Evolutionary conservation across 2,329 filamentous ascomycete genomes (phyloP).

Genomic region (Trichoderma sp.): DNA sequence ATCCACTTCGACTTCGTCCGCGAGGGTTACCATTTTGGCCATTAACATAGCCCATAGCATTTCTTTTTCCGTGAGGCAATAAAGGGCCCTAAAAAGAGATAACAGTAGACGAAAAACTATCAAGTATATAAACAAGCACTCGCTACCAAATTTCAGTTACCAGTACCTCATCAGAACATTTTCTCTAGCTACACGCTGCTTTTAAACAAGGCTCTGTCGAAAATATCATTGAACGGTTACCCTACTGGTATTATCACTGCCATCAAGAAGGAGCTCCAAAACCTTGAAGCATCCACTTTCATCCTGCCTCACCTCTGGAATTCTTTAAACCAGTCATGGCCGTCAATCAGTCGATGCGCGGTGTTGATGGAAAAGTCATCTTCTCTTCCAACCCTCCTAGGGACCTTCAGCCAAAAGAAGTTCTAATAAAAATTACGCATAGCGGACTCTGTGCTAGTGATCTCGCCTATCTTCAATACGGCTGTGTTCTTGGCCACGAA

Average conservation of each 20-base stretch:
- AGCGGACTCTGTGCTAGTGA: not conserved
- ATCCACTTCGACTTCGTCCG: not conserved
- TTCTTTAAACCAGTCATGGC: not conserved
- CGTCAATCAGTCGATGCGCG: not conserved
- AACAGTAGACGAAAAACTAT: not conserved
- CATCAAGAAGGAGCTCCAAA: not conserved
- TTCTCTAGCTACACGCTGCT: not conserved
- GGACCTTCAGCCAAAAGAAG: not conserved
- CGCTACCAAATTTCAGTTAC: not conserved
- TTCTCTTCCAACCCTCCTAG: not conserved
- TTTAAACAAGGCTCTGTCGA: not conserved
- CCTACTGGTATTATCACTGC: not conserved
- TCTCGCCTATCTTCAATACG: not conserved
- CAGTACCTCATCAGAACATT: not conserved
- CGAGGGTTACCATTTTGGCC: not conserved
- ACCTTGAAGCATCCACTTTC: not conserved
- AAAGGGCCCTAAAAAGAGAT: not conserved
- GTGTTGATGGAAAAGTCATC: not conserved
- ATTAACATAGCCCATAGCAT: not conserved
- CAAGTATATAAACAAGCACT: not conserved
- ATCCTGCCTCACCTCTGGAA: not conserved
- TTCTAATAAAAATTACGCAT: not conserved
- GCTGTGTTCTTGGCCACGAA: constrained; percentile 47
- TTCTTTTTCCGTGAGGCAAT: not conserved
- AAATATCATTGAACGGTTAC: not conserved